Conservation (phyloP, 257 asterid genomes). For the Nicotiana paniculata region DNA sequence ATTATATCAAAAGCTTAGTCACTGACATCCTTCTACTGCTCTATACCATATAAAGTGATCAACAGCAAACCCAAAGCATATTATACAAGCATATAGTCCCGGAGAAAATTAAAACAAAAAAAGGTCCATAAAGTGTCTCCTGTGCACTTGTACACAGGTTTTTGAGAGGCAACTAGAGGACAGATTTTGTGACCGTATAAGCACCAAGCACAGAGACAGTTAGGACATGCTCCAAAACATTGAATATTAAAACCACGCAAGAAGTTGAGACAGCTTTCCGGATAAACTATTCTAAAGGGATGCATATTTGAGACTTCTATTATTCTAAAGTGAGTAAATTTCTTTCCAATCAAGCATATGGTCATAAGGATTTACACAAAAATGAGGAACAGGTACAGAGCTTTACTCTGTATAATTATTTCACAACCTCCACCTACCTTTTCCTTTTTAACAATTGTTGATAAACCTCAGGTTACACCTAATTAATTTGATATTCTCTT, state of each 20-base stretch:
- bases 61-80: not conserved
- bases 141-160: not conserved
- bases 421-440: not conserved
- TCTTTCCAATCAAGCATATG: not conserved
- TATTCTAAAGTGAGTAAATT: not conserved
- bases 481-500: not conserved
- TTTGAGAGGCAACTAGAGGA: not conserved
- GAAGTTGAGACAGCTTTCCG: not conserved
- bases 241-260: not conserved
- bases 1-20: conserved; percentile 10
- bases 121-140: not conserved
- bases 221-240: not conserved
- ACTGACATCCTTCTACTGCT: not conserved
- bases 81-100: not conserved
- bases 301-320: not conserved
- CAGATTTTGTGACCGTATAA: not conserved
- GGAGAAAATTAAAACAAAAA: not conserved
- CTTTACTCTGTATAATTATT: not conserved
- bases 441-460: not conserved
- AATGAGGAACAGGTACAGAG: not conserved
- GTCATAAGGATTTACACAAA: not conserved
- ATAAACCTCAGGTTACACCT: not conserved
- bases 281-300: not conserved
- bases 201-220: not conserved
- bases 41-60: not conserved